phyloP scores from a whole-genome alignment of 352 stramenopile genomes.

The Globisporangium parvum region DNA sequence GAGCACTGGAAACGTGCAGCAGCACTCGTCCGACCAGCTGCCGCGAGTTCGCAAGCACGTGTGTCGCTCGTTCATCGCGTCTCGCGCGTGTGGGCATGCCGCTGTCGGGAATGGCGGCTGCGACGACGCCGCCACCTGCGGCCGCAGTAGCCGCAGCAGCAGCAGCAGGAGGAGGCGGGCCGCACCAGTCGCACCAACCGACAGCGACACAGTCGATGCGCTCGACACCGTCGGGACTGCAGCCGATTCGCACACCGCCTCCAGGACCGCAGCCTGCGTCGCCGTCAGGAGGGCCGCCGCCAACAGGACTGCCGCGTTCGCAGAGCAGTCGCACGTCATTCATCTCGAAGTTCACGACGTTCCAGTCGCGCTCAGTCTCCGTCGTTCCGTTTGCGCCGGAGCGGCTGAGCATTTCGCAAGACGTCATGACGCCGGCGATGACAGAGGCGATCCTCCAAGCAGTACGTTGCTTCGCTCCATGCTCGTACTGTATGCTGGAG shows the following conservation, averaged over 20 bases:
- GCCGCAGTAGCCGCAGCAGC: too few species aligned
- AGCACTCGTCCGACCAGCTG: too few species aligned
- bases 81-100: too few species aligned
- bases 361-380: conserved; percentile 32
- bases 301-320: background rate
- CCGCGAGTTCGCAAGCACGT: too few species aligned
- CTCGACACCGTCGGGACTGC: background rate
- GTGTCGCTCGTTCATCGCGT: too few species aligned
- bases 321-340: conserved; percentile 32
- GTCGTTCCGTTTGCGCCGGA: conserved; percentile 62
- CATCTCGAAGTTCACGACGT: conserved; percentile 38
- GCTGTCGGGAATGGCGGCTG: too few species aligned
- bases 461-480: conserved; percentile 12
- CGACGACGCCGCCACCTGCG: too few species aligned
- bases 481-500: background rate
- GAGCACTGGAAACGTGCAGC: too few species aligned
- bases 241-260: too few species aligned
- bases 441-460: conserved; percentile 30
- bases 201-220: background rate
- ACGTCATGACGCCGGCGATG: conserved; percentile 41
- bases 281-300: background rate
- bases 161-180: too few species aligned
- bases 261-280: background rate
- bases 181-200: too few species aligned
- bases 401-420: conserved; percentile 56